These are phyloP conservation scores for Mortierella alpina DNA, from an alignment of 192 early-diverging fungal species.

Conservation along the genomic window DNA sequence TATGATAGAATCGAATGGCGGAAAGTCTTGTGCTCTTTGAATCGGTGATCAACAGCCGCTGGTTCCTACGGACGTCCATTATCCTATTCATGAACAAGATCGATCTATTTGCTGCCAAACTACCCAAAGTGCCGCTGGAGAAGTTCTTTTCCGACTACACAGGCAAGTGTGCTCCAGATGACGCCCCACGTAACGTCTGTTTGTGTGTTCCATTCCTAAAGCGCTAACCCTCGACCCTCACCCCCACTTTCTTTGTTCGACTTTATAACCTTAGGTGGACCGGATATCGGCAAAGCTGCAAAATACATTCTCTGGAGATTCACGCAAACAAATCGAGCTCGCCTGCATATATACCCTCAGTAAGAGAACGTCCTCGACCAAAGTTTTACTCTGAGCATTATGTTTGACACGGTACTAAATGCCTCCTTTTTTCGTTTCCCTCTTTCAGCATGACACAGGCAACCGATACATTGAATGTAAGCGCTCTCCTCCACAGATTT, in stretches of 20 bases:
- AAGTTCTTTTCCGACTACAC: constrained; percentile 91
- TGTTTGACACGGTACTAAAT: not conserved
- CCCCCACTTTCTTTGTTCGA: not conserved
- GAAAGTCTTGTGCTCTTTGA: constrained; percentile 93
- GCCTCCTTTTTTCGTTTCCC: not conserved
- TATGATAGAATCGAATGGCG: constrained; percentile 86
- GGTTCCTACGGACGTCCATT: constrained; percentile 92
- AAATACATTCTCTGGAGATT: constrained; percentile 93
- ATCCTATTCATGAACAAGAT: constrained; percentile 96
- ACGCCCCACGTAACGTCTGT: not conserved
- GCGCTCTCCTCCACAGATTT: not conserved
- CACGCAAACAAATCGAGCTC: constrained; percentile 82
- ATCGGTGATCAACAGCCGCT: constrained; percentile 91
- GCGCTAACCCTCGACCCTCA: not conserved
- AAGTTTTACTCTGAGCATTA: not conserved
- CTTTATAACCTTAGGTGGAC: constrained; percentile 24
- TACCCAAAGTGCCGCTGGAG: constrained; percentile 79
- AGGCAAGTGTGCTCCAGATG: constrained; percentile 30
- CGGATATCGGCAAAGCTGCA: constrained; percentile 84
- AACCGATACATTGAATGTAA: constrained; percentile 89
- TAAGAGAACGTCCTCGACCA: constrained; percentile 44
- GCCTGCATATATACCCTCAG: constrained; percentile 80
- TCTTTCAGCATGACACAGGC: constrained; percentile 82
- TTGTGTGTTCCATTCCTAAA: not conserved
- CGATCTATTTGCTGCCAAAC: constrained; percentile 87